Evolutionary conservation across 169 alveolate species (phyloP).

Genomic region (Babesia ovata): DNA sequence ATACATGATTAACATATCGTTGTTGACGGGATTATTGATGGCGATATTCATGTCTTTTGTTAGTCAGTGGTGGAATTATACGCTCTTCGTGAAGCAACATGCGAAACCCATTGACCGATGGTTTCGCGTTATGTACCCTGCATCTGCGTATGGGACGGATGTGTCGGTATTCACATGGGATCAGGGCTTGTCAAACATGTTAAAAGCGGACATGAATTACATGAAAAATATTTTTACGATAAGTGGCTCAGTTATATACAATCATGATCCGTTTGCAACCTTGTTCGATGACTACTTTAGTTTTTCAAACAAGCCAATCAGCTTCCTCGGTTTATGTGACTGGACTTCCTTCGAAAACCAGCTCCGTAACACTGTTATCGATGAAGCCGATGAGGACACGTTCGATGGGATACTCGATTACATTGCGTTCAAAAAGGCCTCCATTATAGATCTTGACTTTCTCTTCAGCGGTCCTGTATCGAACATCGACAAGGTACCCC

Average conservation of each 20-base stretch:
- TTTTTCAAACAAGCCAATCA: neutral
- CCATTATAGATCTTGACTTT: neutral
- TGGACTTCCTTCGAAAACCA: neutral
- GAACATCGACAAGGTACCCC: slow-evolving; percentile 9
- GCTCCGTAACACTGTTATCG: neutral
- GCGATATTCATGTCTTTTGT: slow-evolving; percentile 48
- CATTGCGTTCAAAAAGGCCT: neutral
- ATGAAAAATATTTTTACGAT: neutral
- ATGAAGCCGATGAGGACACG: neutral
- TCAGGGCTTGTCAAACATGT: neutral
- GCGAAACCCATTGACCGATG: neutral
- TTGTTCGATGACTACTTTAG: slow-evolving; percentile 3
- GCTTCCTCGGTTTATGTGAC: slow-evolving; percentile 10
- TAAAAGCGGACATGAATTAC: slow-evolving; percentile 13
- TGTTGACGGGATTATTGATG: slow-evolving; percentile 37
- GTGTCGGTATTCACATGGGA: neutral
- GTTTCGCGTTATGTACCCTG: slow-evolving; percentile 37
- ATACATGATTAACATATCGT: neutral
- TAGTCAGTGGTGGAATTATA: slow-evolving; percentile 62
- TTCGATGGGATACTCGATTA: neutral
- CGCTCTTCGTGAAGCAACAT: slow-evolving; percentile 33
- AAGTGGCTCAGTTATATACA: neutral
- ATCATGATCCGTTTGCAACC: slow-evolving; percentile 20
- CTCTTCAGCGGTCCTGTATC: neutral
- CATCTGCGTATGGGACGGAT: neutral